These are phyloP conservation scores for Trichomonascaceae sp. DNA, from an alignment of 1,139 yeast genomes.

Conservation along the genomic window DNA sequence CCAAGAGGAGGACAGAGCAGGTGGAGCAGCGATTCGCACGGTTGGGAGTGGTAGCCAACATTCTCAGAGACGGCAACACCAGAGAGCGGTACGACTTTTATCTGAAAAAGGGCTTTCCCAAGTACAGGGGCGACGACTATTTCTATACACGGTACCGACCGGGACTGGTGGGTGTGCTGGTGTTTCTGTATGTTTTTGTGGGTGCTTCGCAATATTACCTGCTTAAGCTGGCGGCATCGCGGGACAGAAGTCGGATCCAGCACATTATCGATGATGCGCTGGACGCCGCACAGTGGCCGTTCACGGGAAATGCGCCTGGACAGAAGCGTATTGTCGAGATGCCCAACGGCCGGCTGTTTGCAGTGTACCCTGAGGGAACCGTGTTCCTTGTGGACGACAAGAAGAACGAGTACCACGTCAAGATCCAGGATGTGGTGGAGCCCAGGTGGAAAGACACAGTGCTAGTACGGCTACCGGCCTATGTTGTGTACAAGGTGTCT, in stretches of 20 bases:
- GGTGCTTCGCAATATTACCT: slow-evolving; percentile 49
- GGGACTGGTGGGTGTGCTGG: slow-evolving; percentile 40
- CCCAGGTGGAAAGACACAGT: slow-evolving; percentile 47
- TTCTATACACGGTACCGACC: slow-evolving; percentile 31
- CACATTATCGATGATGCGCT: slow-evolving; percentile 20
- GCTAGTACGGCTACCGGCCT: slow-evolving; percentile 29
- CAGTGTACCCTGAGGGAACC: slow-evolving; percentile 56
- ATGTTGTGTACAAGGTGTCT: slow-evolving; percentile 9
- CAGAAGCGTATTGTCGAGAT: slow-evolving; percentile 25
- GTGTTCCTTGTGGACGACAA: slow-evolving; percentile 50
- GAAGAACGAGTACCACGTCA: slow-evolving; percentile 26
- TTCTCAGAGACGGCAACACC: slow-evolving; percentile 44
- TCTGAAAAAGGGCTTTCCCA: slow-evolving; percentile 75
- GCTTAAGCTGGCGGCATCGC: slow-evolving; percentile 42
- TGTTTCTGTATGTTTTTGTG: slow-evolving; percentile 36
- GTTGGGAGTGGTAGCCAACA: slow-evolving; percentile 60
- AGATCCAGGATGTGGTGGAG: slow-evolving; percentile 24
- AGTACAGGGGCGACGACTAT: slow-evolving; percentile 39
- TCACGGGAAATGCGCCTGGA: slow-evolving; percentile 5
- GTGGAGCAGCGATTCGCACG: slow-evolving; percentile 52
- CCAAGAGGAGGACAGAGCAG: slow-evolving; percentile 27
- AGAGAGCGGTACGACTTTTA: slow-evolving; percentile 79
- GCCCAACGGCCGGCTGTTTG: slow-evolving; percentile 42
- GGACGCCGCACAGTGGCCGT: slow-evolving; percentile 36
- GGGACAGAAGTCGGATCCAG: slow-evolving; percentile 45